A percentile compares a stretch with the other conserved stretches of the same genome.
phyloP scores from a whole-genome alignment of 805 yeast species.

The Monosporozyma servazzii region DNA sequence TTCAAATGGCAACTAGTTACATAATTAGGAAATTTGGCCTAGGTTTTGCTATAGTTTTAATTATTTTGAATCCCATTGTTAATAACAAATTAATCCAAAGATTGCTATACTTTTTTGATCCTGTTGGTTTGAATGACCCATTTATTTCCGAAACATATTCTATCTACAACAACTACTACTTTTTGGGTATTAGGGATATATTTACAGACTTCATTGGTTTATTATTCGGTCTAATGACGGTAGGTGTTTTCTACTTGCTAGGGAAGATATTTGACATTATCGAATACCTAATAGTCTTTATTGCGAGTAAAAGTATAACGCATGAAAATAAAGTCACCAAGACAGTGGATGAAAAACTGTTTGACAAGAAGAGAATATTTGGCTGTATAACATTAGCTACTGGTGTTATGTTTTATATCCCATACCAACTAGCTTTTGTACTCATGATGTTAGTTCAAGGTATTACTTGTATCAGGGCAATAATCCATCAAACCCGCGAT shows the following conservation, averaged over 20 bases:
- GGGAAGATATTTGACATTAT: background rate
- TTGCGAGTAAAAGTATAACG: background rate
- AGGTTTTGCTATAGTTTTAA: conserved; percentile 17
- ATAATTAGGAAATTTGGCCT: conserved; percentile 27
- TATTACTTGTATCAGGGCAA: conserved; percentile 38
- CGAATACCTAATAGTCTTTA: background rate
- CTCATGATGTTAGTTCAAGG: conserved; percentile 52
- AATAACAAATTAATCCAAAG: conserved; percentile 29
- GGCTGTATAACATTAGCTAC: conserved; percentile 33
- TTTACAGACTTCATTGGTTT: conserved; percentile 52
- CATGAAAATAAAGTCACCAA: background rate
- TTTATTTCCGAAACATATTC: conserved; percentile 32
- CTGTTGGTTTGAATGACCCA: conserved; percentile 41
- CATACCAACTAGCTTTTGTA: conserved; percentile 71
- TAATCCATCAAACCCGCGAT: conserved; percentile 2
- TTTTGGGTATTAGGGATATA: conserved; percentile 55
- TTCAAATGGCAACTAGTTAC: conserved; percentile 37
- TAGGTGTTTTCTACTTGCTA: conserved; percentile 11
- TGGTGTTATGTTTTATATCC: conserved; percentile 54
- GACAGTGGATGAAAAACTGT: background rate
- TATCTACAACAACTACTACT: conserved; percentile 45
- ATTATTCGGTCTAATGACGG: conserved; percentile 32
- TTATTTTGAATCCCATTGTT: conserved; percentile 34
- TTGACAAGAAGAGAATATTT: conserved; percentile 24
- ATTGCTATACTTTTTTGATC: conserved; percentile 41